These are phyloP conservation scores for Amphichorda felina DNA, from an alignment of 2,329 filamentous ascomycete species.

Conservation along the genomic window DNA sequence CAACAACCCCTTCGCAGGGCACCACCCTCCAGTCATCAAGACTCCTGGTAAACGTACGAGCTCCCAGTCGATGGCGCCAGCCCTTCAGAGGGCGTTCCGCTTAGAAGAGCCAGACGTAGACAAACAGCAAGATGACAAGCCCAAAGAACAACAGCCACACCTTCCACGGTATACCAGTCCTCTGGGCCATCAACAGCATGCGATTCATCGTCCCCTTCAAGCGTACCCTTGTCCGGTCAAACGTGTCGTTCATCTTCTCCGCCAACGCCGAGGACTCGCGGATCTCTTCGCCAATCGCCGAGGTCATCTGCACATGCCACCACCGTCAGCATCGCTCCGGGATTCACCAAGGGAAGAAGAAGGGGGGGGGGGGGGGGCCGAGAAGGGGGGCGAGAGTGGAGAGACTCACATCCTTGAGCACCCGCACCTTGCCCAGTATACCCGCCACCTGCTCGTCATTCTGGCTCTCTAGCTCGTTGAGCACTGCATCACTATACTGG, in stretches of 20 bases:
- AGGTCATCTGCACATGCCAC: constrained; percentile 53
- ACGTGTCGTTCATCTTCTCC: constrained; percentile 92
- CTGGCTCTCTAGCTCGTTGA: constrained; percentile 90
- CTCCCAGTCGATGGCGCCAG: no score
- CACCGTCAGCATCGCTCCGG: constrained; percentile 2
- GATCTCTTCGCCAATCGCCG: constrained; percentile 92
- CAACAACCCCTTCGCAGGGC: no score
- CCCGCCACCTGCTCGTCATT: constrained; percentile 84
- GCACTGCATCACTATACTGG: constrained; percentile 83
- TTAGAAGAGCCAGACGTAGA: constrained; percentile 86
- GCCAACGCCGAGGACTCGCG: constrained; percentile 77
- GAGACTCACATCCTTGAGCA: constrained; percentile 70
- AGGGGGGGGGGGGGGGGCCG: constrained; percentile 3
- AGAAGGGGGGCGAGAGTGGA: no score
- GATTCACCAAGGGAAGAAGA: not conserved
- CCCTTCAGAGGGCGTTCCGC: not conserved
- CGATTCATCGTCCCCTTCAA: constrained; percentile 90
- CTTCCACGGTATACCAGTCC: constrained; percentile 90
- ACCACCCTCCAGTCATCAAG: no score
- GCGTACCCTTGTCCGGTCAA: constrained; percentile 72
- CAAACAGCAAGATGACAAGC: constrained; percentile 71
- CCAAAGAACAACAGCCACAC: constrained; percentile 87
- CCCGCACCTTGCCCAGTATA: constrained; percentile 81
- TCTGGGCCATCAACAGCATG: constrained; percentile 92
- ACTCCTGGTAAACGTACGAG: no score